Conservation (phyloP, 441 rosid genomes). For the Raphanus hybrid region DNA sequence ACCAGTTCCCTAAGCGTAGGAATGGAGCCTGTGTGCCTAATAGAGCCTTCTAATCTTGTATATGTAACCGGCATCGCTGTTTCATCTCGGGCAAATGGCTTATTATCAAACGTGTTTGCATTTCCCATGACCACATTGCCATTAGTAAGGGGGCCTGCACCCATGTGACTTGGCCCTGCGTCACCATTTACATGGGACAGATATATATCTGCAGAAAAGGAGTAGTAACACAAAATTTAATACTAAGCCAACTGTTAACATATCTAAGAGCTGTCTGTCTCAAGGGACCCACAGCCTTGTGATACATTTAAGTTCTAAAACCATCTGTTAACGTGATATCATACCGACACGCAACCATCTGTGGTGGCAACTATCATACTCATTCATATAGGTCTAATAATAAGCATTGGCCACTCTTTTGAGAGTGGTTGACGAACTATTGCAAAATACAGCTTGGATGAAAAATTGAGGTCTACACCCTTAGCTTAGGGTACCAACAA, state of each 20-base stretch:
- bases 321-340: slow-evolving; percentile 21
- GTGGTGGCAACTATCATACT: slow-evolving; percentile 25
- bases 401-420: slow-evolving; percentile 17
- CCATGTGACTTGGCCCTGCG: slow-evolving; percentile 63
- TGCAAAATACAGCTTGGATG: slow-evolving; percentile 20
- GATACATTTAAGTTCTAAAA: slow-evolving; percentile 26
- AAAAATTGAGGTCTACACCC: slow-evolving; percentile 21
- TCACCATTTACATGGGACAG: slow-evolving; percentile 59
- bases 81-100: slow-evolving; percentile 64
- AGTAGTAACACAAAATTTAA: slow-evolving; percentile 6
- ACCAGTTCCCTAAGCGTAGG: slow-evolving; percentile 89
- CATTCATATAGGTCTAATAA: slow-evolving; percentile 15
- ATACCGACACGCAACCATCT: slow-evolving; percentile 20
- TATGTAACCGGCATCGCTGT: slow-evolving; percentile 64
- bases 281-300: slow-evolving; percentile 18
- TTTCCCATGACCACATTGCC: slow-evolving; percentile 65
- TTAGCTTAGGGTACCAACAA: slow-evolving; percentile 6
- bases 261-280: background rate
- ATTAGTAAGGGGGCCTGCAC: slow-evolving; percentile 58
- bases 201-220: slow-evolving; percentile 64
- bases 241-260: background rate
- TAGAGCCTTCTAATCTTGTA: slow-evolving; percentile 75
- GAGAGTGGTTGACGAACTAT: slow-evolving; percentile 7
- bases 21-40: slow-evolving; percentile 64
- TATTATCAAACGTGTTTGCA: slow-evolving; percentile 55